These are phyloP conservation scores for Coniella vitis DNA, from an alignment of 2,329 filamentous ascomycete species.

Conservation along the genomic window DNA sequence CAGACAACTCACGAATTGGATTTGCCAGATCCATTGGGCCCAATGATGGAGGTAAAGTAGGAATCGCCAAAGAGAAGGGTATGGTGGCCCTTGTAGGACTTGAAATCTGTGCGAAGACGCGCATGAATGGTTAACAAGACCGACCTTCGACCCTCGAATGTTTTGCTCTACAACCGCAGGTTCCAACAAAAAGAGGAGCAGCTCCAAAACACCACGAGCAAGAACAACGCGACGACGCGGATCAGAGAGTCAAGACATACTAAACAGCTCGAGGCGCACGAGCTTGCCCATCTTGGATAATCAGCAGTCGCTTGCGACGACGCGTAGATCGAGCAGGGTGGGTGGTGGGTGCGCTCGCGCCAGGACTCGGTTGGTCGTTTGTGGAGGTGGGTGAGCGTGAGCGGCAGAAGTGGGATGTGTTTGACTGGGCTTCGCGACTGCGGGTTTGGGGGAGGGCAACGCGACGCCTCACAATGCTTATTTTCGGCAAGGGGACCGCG, in stretches of 20 bases:
- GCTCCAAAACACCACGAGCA: background rate
- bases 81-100: constrained; percentile 98
- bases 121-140: no score
- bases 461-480: background rate
- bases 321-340: constrained; percentile 12
- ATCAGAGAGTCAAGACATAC: constrained; percentile 42
- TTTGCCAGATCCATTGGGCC: constrained; percentile 98
- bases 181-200: background rate
- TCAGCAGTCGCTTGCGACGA: constrained; percentile 15
- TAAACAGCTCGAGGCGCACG: constrained; percentile 88
- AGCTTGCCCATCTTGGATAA: constrained; percentile 80
- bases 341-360: background rate
- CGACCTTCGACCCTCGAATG: no score
- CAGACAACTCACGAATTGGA: constrained; percentile 77
- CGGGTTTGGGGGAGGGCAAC: no score
- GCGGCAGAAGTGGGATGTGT: no score
- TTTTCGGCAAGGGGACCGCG: constrained; percentile 1
- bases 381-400: background rate
- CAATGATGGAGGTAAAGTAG: constrained; percentile 98
- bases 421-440: background rate
- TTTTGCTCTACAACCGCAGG: no score
- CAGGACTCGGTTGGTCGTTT: background rate
- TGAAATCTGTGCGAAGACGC: no score
- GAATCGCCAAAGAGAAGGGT: constrained; percentile 91
- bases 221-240: background rate